A percentile compares a stretch with the other conserved stretches of the same genome.
phyloP scores from a whole-genome alignment of 1,284 basidiomycete species.

The Trametes sp. region DNA sequence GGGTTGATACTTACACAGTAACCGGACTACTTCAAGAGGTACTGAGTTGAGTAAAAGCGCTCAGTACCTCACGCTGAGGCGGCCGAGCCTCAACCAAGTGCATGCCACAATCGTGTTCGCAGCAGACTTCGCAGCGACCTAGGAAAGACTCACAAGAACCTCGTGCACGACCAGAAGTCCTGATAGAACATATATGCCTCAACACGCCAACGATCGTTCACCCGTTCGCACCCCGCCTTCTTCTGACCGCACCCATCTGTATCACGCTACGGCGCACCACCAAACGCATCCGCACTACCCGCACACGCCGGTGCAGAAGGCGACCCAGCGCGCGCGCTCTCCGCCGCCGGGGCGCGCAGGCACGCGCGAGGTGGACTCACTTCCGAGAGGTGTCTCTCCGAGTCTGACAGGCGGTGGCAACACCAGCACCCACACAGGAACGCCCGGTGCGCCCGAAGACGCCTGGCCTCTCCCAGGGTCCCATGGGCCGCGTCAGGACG shows the following conservation, averaged over 20 bases:
- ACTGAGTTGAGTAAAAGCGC: too few species aligned
- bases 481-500: neutral
- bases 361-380: too few species aligned
- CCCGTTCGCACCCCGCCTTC: neutral
- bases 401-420: neutral
- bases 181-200: neutral
- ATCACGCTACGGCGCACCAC: neutral
- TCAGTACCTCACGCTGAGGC: too few species aligned
- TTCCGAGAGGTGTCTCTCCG: neutral
- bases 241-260: neutral
- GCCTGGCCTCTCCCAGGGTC: neutral
- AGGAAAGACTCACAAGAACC: too few species aligned
- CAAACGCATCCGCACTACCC: neutral
- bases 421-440: constrained; percentile 8
- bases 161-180: neutral
- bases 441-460: neutral
- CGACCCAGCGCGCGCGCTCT: neutral
- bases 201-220: neutral
- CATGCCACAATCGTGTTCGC: neutral
- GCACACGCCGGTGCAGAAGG: neutral
- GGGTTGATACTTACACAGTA: too few species aligned
- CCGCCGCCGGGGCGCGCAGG: too few species aligned
- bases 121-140: too few species aligned
- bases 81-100: too few species aligned
- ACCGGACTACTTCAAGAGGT: too few species aligned